Percentiles rank a stretch among this genome's conserved stretches.
These are phyloP conservation scores for Leptodermis oblonga DNA, from an alignment of 257 asterid species.

Conservation along the genomic window DNA sequence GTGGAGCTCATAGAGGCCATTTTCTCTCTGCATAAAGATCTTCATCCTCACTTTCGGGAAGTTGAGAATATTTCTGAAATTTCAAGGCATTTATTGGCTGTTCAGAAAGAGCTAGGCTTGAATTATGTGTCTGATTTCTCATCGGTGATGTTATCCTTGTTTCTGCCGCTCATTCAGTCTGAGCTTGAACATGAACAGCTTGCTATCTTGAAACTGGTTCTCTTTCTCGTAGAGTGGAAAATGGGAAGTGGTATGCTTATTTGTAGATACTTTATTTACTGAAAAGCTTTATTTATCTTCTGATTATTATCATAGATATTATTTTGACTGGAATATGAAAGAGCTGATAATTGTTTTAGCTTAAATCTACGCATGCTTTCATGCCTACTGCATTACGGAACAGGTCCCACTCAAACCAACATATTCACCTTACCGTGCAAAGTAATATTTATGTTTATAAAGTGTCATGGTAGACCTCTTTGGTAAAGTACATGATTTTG, in stretches of 20 bases:
- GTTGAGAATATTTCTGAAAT: conserved; percentile 61
- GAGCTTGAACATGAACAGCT: conserved; percentile 91
- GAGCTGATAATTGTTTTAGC: neutral
- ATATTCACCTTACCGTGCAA: neutral
- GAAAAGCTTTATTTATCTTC: neutral
- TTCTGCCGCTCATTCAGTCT: conserved; percentile 56
- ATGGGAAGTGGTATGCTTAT: conserved; percentile 50
- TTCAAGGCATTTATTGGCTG: conserved; percentile 57
- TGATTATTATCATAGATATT: neutral
- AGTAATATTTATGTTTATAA: neutral
- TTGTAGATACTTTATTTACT: neutral
- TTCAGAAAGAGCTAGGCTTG: conserved; percentile 84
- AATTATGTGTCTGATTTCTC: conserved; percentile 47
- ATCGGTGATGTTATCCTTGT: conserved; percentile 51
- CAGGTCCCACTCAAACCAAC: neutral
- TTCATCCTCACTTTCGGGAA: conserved; percentile 45
- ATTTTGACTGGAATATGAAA: neutral
- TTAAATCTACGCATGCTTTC: neutral
- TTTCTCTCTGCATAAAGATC: conserved; percentile 49
- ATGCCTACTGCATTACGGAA: neutral
- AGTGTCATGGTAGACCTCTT: neutral
- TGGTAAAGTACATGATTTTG: neutral
- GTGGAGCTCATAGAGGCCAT: conserved; percentile 58
- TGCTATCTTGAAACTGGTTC: conserved; percentile 49
- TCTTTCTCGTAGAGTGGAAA: conserved; percentile 80